Evolutionary conservation across 1,284 basidiomycete genomes (phyloP), one percentile per base, ranked within the genome.

Genomic region (Fereydounia khargensis): DNA sequence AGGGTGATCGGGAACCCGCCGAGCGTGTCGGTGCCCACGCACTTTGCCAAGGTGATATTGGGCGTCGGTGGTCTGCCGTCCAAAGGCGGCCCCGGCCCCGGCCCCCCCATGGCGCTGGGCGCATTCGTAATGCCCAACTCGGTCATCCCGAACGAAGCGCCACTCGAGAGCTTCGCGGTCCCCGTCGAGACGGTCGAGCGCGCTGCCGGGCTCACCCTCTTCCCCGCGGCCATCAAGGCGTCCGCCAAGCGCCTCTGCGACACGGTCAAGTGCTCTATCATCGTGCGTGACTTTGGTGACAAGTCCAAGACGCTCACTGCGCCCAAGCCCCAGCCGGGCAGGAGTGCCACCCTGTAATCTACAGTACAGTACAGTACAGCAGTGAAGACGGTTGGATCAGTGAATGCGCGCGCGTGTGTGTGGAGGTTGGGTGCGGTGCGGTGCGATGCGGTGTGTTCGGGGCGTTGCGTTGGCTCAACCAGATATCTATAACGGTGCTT

Each of bases 11-110:
- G 94, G 0, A 84, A 82, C 25, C 91, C 90, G 19, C 90, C 91
- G 4, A 88, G 87, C 67, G 81, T 97, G 42, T 81, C 87, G 24
- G 95, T 98, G 6, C 95, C 95, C 0, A 98, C 95, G 4, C 95
- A 99, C 76, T 98, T 98, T 76, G 94, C 94, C 24, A 98, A 97
- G 78, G 91, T 97, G 22, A 85, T 97, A 20, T 81, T 96, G 41
- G 84, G 88, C 25, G 46, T 60, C 0, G 24, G 1, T 84, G 17
- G 89, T 86, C 28, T 38, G 16, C 34, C 40, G 21, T 36, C 27
- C 11, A 50, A 45, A 16, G 42, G 51, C 2, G 65, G 64, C 0
- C 35, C 56, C 33, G 56, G 49, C 31, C 17, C 20, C 2, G 16
- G 17, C 4, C 13, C 23, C 28, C 7, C 33, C 3, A 46, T 62